phyloP scores from a whole-genome alignment of 371 early-diverging fungal genomes.

The Entomophthora muscae region DNA sequence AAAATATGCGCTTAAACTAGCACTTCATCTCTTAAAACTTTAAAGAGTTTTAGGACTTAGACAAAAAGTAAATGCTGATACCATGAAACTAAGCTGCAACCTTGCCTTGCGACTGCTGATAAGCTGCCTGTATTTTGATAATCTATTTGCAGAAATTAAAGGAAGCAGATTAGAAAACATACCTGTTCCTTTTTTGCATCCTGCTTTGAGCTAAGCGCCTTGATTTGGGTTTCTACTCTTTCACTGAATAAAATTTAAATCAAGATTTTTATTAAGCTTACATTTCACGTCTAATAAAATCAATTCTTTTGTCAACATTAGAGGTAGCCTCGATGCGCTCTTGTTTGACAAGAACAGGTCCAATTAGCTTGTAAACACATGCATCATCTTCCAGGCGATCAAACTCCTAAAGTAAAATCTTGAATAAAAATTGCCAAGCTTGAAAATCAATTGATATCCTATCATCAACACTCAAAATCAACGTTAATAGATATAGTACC shows the following conservation, averaged over 20 bases:
- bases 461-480: too few relatives aligned
- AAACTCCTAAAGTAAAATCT: conserved; percentile 51
- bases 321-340: conserved; percentile 64
- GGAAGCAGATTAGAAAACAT: too few relatives aligned
- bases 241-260: conserved; percentile 32
- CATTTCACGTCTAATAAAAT: conserved; percentile 79
- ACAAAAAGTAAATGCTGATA: too few relatives aligned
- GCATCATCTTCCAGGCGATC: conserved; percentile 54
- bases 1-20: too few relatives aligned
- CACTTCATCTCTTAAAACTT: too few relatives aligned
- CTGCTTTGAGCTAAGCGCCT: conserved; percentile 53
- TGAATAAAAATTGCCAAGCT: not conserved
- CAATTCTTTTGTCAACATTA: conserved; percentile 86
- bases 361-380: conserved; percentile 83
- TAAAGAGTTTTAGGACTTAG: too few relatives aligned
- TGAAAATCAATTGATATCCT: too few relatives aligned
- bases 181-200: too few relatives aligned
- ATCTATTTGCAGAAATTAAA: too few relatives aligned
- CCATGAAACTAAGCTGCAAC: too few relatives aligned
- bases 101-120: too few relatives aligned
- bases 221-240: conserved; percentile 62
- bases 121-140: too few relatives aligned
- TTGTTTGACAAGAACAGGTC: conserved; percentile 88
- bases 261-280: conserved; percentile 25
- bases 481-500: conserved; percentile 17